Conservation (phyloP, 73 alveolate species). For the Tetrahymena thermophila region DNA sequence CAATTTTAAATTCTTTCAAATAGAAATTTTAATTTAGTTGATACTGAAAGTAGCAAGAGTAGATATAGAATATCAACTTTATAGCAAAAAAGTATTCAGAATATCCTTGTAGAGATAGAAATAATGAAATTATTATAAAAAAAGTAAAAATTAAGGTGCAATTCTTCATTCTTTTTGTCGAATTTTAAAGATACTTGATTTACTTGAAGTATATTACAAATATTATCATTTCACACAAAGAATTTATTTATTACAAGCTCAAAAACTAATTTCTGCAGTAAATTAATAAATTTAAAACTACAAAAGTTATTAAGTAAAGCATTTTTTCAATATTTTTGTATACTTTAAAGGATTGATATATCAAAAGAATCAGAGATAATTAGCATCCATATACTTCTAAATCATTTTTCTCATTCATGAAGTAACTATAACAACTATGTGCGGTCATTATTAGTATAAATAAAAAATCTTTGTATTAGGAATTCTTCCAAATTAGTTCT, state of each 20-base stretch:
- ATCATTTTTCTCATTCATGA: background rate
- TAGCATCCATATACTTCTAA: background rate
- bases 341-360: background rate
- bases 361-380: background rate
- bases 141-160: no score
- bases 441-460: background rate
- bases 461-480: background rate
- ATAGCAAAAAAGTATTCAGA: background rate
- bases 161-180: background rate
- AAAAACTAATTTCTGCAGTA: background rate
- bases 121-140: no score
- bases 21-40: no score
- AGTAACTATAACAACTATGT: background rate
- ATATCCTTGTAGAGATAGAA: background rate
- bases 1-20: no score
- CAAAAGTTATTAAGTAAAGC: background rate
- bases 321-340: background rate
- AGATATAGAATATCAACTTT: background rate
- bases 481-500: no score
- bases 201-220: background rate
- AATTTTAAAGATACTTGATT: no score
- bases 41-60: background rate
- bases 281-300: no score
- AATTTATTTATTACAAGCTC: no score
- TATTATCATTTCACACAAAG: background rate